phyloP scores from a whole-genome alignment of 768 basidiomycete species.

The Amanita exitialis region DNA sequence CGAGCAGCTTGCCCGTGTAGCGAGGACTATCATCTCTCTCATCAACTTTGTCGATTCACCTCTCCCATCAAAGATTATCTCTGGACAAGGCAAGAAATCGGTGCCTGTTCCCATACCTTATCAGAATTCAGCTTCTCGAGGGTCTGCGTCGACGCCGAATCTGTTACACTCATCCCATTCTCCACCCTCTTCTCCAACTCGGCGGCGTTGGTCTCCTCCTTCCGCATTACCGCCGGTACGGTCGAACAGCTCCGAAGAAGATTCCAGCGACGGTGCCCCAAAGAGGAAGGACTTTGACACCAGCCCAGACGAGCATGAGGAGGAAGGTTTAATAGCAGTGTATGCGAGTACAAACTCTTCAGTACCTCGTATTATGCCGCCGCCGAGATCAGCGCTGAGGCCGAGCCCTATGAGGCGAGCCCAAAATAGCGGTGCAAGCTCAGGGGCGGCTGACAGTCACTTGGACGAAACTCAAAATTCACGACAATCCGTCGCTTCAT shows the following conservation, averaged over 20 bases:
- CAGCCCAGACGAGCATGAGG: conserved; percentile 10
- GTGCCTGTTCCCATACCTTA: conserved; percentile 18
- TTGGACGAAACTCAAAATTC: conserved; percentile 22
- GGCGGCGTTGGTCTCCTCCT: conserved; percentile 44
- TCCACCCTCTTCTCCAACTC: conserved; percentile 22
- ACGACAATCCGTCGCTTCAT: conserved; percentile 58
- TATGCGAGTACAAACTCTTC: conserved; percentile 22
- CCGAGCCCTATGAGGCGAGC: conserved; percentile 20
- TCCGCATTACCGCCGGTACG: conserved; percentile 39
- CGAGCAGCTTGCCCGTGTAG: conserved; percentile 62
- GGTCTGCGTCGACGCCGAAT: conserved; percentile 57
- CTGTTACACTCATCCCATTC: conserved; percentile 28
- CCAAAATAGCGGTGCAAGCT: conserved; percentile 19
- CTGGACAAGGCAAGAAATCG: conserved; percentile 26
- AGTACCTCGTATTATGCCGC: conserved; percentile 26
- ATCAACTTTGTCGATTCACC: conserved; percentile 52
- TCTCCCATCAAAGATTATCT: conserved; percentile 32
- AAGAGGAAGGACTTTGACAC: conserved; percentile 3
- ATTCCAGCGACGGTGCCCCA: conserved; percentile 1
- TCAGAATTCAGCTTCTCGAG: conserved; percentile 28
- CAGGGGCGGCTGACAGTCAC: conserved; percentile 23
- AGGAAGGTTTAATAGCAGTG: conserved; percentile 11
- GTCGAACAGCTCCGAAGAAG: conserved; percentile 46
- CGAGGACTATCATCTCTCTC: conserved; percentile 61
- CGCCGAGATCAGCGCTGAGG: conserved; percentile 44